A percentile compares a stretch with the other conserved stretches of the same genome.
Evolutionary conservation across 148 eudicot species (phyloP).

Genomic region (Heliamphora exappendiculata): DNA sequence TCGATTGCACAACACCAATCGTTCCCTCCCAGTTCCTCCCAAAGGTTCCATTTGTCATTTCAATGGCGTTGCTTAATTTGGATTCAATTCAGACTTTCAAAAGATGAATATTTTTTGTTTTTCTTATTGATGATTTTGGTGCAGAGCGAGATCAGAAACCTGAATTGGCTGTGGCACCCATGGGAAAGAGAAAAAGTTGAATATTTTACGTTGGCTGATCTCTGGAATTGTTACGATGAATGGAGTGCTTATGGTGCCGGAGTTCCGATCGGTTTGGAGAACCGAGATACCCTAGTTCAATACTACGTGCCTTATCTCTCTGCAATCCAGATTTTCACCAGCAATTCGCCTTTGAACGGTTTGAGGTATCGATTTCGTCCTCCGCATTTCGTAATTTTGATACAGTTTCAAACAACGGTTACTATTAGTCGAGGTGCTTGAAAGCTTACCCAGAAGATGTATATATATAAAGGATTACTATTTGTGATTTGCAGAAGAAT

Average conservation of each 20-base stretch:
- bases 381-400: neutral
- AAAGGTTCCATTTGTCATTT: conserved; percentile 37
- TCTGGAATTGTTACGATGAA: conserved; percentile 84
- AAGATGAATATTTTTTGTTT: neutral
- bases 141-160: conserved; percentile 68
- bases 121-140: neutral
- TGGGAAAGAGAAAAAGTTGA: conserved; percentile 82
- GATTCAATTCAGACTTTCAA: neutral
- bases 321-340: conserved; percentile 80
- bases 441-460: too few relatives aligned
- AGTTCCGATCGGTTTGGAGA: conserved; percentile 48
- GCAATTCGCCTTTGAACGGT: conserved; percentile 48
- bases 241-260: conserved; percentile 99
- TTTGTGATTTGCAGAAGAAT: neutral
- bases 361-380: conserved; percentile 42
- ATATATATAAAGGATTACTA: neutral
- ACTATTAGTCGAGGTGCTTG: neutral
- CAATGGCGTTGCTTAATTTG: neutral
- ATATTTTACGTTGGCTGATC: conserved; percentile 62
- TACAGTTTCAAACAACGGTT: neutral
- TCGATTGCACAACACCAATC: conserved; percentile 70
- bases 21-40: conserved; percentile 68
- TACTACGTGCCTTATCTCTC: conserved; percentile 95
- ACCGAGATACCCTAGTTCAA: conserved; percentile 59
- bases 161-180: conserved; percentile 87